These are phyloP conservation scores for Sphaceloma murrayae DNA, from an alignment of 2,329 filamentous ascomycete genomes.

Conservation along the genomic window DNA sequence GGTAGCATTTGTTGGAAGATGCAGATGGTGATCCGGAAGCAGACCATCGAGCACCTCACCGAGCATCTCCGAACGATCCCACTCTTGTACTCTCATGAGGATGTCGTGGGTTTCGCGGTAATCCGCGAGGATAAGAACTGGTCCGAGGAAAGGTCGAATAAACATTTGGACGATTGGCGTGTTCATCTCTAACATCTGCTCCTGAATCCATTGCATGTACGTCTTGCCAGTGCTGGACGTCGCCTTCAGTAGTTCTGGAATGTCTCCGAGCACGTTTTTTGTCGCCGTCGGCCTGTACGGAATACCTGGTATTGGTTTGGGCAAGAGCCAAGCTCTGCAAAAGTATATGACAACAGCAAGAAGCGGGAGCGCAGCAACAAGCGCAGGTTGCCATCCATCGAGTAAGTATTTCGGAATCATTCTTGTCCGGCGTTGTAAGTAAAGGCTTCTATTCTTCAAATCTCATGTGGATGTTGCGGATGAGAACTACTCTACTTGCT, in stretches of 20 bases:
- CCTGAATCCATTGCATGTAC: slow-evolving; percentile 18
- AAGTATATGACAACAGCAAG: neutral
- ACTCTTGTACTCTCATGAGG: slow-evolving; percentile 36
- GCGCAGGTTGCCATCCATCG: neutral
- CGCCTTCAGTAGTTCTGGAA: slow-evolving; percentile 33
- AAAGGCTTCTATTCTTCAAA: too few relatives aligned
- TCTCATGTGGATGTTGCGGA: too few relatives aligned
- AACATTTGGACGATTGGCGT: slow-evolving; percentile 42
- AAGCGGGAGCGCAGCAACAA: neutral
- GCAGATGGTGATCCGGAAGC: slow-evolving; percentile 23
- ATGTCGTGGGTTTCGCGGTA: slow-evolving; percentile 38
- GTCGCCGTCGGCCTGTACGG: slow-evolving; percentile 36
- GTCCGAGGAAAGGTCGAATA: slow-evolving; percentile 35
- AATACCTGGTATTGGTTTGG: slow-evolving; percentile 39
- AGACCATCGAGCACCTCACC: slow-evolving; percentile 22
- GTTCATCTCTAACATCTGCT: slow-evolving; percentile 22
- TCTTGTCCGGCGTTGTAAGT: too few relatives aligned
- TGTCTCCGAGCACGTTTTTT: slow-evolving; percentile 35
- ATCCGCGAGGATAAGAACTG: slow-evolving; percentile 38
- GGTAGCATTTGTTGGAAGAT: slow-evolving; percentile 22
- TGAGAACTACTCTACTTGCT: too few relatives aligned
- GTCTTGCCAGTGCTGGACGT: slow-evolving; percentile 1
- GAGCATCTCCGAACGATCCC: slow-evolving; percentile 35
- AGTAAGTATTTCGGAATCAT: neutral
- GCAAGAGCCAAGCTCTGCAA: slow-evolving; percentile 24